phyloP scores from a whole-genome alignment of 2,329 filamentous ascomycete species.

The Fusarium sacchari region DNA sequence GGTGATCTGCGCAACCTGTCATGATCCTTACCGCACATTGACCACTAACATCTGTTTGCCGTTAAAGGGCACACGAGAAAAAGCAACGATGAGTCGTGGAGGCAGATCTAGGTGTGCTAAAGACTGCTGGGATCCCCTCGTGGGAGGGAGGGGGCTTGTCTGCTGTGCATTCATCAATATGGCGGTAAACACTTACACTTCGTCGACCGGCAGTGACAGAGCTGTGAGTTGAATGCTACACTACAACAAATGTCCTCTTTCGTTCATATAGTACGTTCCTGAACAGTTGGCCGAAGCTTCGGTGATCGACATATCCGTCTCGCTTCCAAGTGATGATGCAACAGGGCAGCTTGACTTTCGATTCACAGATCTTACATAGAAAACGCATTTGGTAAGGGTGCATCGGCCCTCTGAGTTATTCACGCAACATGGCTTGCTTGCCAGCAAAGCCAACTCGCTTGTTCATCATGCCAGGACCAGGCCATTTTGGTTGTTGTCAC shows the following conservation, averaged over 20 bases:
- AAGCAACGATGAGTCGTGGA: constrained; percentile 12
- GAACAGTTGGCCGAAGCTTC: constrained; percentile 36
- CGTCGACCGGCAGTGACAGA: background rate
- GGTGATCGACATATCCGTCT: constrained; percentile 34
- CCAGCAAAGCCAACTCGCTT: constrained; percentile 14
- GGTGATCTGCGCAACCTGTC: constrained; percentile 17
- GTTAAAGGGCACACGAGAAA: constrained; percentile 10
- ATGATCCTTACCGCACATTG: constrained; percentile 12
- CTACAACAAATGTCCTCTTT: constrained; percentile 5
- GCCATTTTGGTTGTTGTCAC: constrained; percentile 23
- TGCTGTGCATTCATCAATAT: constrained; percentile 5
- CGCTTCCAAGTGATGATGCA: constrained; percentile 20
- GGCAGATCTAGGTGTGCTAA: constrained; percentile 19
- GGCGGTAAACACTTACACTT: constrained; percentile 1
- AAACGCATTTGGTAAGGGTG: constrained; percentile 8
- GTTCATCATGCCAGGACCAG: constrained; percentile 19
- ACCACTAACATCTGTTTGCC: constrained; percentile 6
- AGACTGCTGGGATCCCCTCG: constrained; percentile 15
- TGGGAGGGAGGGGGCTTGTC: constrained; percentile 1
- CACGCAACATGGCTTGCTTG: constrained; percentile 16
- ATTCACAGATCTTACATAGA: background rate
- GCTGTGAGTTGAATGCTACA: background rate
- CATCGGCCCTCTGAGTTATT: constrained; percentile 9
- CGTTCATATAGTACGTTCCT: constrained; percentile 20
- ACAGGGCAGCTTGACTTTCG: constrained; percentile 14